A percentile compares a stretch with the other conserved stretches of the same genome.
phyloP scores from a whole-genome alignment of 2,329 filamentous ascomycete genomes.

The Colletotrichum phormii region DNA sequence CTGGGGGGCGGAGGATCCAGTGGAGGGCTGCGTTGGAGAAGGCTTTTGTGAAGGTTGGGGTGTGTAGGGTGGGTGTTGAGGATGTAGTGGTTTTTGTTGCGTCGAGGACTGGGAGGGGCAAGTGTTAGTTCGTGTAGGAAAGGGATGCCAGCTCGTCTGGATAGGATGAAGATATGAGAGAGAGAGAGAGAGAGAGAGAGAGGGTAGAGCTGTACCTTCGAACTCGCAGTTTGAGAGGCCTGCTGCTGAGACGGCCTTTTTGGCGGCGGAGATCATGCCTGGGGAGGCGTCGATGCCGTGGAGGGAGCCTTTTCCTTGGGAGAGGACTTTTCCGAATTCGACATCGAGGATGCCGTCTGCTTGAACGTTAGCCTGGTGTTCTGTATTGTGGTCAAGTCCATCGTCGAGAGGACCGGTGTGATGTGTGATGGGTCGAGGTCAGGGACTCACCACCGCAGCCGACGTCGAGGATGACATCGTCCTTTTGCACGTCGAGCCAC shows the following conservation, averaged over 20 bases:
- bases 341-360: slow-evolving; percentile 69
- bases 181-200: background rate
- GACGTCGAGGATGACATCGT: slow-evolving; percentile 71
- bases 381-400: background rate
- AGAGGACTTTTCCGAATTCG: slow-evolving; percentile 60
- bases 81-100: slow-evolving; percentile 52
- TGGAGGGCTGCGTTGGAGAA: slow-evolving; percentile 77
- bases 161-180: background rate
- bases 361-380: slow-evolving; percentile 5
- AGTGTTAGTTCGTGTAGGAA: background rate
- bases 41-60: slow-evolving; percentile 60
- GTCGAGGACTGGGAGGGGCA: slow-evolving; percentile 54
- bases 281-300: slow-evolving; percentile 70
- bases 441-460: slow-evolving; percentile 68
- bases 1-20: slow-evolving; percentile 68
- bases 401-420: background rate
- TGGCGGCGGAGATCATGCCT: slow-evolving; percentile 68
- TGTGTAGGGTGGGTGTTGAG: slow-evolving; percentile 2
- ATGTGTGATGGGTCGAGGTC: too few relatives aligned
- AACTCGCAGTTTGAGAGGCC: slow-evolving; percentile 53
- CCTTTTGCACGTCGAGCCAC: slow-evolving; percentile 68
- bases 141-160: background rate
- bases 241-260: slow-evolving; percentile 51
- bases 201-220: slow-evolving; percentile 48
- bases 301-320: slow-evolving; percentile 59